phyloP scores from a whole-genome alignment of 2,329 filamentous ascomycete genomes.

The Cordyceps cicadae region DNA sequence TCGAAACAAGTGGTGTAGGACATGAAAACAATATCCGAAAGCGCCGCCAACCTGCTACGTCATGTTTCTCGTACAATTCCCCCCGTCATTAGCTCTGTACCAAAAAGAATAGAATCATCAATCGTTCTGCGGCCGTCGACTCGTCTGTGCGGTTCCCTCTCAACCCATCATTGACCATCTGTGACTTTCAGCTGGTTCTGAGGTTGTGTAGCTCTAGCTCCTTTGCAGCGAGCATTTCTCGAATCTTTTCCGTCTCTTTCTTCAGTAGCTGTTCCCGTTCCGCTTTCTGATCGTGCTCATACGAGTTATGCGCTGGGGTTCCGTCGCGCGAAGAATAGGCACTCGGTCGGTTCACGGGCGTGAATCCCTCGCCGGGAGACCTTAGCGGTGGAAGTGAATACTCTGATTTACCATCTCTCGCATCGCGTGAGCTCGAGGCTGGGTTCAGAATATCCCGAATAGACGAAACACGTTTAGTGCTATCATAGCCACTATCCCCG shows the following conservation, averaged over 20 bases:
- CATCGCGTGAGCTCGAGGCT: conserved; percentile 19
- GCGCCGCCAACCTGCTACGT: background rate
- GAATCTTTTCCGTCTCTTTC: conserved; percentile 68
- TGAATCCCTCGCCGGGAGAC: conserved; percentile 33
- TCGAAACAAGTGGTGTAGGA: background rate
- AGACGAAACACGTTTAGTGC: conserved; percentile 58
- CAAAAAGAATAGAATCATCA: conserved; percentile 1
- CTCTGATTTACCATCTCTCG: conserved; percentile 27
- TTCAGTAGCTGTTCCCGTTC: conserved; percentile 59
- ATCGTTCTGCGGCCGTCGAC: background rate
- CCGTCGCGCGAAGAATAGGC: conserved; percentile 26
- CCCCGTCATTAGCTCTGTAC: background rate
- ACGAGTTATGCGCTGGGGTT: conserved; percentile 21
- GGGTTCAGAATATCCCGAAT: conserved; percentile 71
- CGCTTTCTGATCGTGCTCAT: conserved; percentile 46
- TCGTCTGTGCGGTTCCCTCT: background rate
- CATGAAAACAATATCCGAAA: background rate
- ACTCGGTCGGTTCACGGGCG: conserved; percentile 34
- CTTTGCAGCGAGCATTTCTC: conserved; percentile 62
- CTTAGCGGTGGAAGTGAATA: conserved; percentile 35
- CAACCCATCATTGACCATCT: background rate
- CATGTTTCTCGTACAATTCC: background rate
- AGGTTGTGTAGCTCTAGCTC: conserved; percentile 52
- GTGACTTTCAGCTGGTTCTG: background rate
- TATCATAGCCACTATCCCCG: conserved; percentile 35